Conservation (phyloP, 352 stramenopile genomes). For the Globisporangium megalacanthum region DNA sequence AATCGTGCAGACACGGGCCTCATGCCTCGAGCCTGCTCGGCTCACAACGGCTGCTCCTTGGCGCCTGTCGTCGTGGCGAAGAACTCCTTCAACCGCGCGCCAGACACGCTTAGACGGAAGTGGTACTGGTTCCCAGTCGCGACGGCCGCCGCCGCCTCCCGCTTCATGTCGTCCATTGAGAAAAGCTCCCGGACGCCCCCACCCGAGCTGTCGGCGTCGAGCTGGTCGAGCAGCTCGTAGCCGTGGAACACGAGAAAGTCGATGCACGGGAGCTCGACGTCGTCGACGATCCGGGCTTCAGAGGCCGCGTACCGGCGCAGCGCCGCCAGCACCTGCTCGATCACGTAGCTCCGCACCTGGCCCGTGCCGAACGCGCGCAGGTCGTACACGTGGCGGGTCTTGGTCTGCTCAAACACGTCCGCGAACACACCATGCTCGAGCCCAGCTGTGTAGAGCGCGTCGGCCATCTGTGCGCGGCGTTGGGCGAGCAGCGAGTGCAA, state of each 20-base stretch:
- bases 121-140: slow-evolving; percentile 34
- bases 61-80: slow-evolving; percentile 41
- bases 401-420: slow-evolving; percentile 43
- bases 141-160: slow-evolving; percentile 28
- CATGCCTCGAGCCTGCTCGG: background rate
- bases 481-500: slow-evolving; percentile 71
- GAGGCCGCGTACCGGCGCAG: slow-evolving; percentile 31
- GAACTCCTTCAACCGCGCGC: slow-evolving; percentile 44
- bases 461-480: slow-evolving; percentile 52
- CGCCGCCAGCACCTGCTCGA: slow-evolving; percentile 51
- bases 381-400: slow-evolving; percentile 51
- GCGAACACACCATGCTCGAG: slow-evolving; percentile 45
- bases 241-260: slow-evolving; percentile 74
- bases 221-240: slow-evolving; percentile 70
- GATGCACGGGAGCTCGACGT: slow-evolving; percentile 36
- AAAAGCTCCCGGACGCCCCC: slow-evolving; percentile 52
- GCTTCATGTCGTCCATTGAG: slow-evolving; percentile 81
- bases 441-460: slow-evolving; percentile 56
- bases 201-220: slow-evolving; percentile 64
- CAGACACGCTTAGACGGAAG: slow-evolving; percentile 44
- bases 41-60: slow-evolving; percentile 27
- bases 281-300: slow-evolving; percentile 29
- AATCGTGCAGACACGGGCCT: too few species aligned
- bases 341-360: slow-evolving; percentile 56
- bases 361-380: slow-evolving; percentile 50